Evolutionary conservation across 2,329 filamentous ascomycete species (phyloP), one percentile per base, ranked within the genome.

Genomic region (Didymella arachidicola): DNA sequence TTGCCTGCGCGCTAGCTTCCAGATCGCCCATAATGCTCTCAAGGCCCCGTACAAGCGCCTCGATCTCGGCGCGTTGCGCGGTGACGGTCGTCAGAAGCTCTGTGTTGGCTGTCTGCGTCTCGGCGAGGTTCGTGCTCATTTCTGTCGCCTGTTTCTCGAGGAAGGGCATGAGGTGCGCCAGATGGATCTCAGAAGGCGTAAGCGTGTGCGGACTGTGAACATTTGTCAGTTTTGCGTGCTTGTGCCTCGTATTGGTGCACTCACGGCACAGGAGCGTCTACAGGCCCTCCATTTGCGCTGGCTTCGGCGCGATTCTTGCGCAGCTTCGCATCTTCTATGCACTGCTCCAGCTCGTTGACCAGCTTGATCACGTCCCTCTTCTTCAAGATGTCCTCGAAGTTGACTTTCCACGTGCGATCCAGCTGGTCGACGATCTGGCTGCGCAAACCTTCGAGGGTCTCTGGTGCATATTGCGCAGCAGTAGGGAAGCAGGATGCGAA

Each of bases 401-500:
- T 84, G 51, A 71, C 80, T 71, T 77, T 82, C 62, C 84, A 85
- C 50, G 81, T 81, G 61, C 83, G 82, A 63, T 86, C 84, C 51
- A 89, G 72, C 64, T 86, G 83, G 49, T 81, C 80, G 41, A 84
- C 84, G 63, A 89, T 80, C 63, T 88, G 84, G 53, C 81, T 78
- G 76, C 86, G 85, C 22, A 89, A 78, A 4, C 80, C 79, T 66
- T 86, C 82, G 57, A 89, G 69, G 41, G 81, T 82, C 26, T 82
- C 82, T 1, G 85, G 83, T 11, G 84, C 84, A 66, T 87, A 79
- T 66, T 80, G 78, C 18, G 86, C 84, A 1, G 86, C 83, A 0
- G 87, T 89, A 0, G 87, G 86, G 63, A 89, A 89, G 67, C 87
- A 89, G 25, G 84, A 78, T 0, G 84, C 81, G 71, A 89, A 89